Evolutionary conservation across 2,329 filamentous ascomycete species (phyloP).

Genomic region (Blumeria graminis): DNA sequence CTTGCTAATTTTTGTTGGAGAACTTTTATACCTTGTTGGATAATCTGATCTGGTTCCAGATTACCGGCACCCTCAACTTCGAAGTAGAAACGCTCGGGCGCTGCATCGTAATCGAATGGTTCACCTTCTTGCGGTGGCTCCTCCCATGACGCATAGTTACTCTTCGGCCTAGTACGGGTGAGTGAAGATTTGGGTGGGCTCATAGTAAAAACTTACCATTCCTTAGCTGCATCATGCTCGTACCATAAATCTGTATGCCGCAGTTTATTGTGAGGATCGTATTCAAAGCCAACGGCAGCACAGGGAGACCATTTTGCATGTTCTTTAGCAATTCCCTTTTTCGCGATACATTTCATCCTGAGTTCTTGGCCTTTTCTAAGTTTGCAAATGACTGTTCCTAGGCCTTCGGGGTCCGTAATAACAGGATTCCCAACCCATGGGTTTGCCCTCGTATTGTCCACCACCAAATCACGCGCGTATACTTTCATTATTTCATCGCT

Average conservation of each 20-base stretch:
- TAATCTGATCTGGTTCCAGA: slow-evolving; percentile 70
- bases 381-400: slow-evolving; percentile 74
- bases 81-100: slow-evolving; percentile 70
- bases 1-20: slow-evolving; percentile 75
- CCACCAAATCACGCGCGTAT: slow-evolving; percentile 69
- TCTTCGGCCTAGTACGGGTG: slow-evolving; percentile 40
- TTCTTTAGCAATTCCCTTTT: slow-evolving; percentile 97
- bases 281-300: slow-evolving; percentile 84
- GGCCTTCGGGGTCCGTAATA: slow-evolving; percentile 57
- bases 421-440: slow-evolving; percentile 58
- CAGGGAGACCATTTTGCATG: slow-evolving; percentile 96
- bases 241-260: slow-evolving; percentile 88
- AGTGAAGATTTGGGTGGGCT: slow-evolving; percentile 1
- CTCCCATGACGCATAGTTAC: slow-evolving; percentile 57
- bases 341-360: slow-evolving; percentile 74
- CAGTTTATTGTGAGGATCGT: slow-evolving; percentile 92
- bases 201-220: slow-evolving; percentile 41
- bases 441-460: slow-evolving; percentile 44
- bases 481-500: slow-evolving; percentile 79
- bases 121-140: slow-evolving; percentile 61
- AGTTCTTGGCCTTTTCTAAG: slow-evolving; percentile 74
- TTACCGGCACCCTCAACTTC: slow-evolving; percentile 78
- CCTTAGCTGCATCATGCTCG: slow-evolving; percentile 55
- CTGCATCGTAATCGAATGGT: slow-evolving; percentile 73
- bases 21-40: slow-evolving; percentile 69